These are phyloP conservation scores for Chlorella sp. DNA, from an alignment of 139 green algal genomes.

Conservation along the genomic window DNA sequence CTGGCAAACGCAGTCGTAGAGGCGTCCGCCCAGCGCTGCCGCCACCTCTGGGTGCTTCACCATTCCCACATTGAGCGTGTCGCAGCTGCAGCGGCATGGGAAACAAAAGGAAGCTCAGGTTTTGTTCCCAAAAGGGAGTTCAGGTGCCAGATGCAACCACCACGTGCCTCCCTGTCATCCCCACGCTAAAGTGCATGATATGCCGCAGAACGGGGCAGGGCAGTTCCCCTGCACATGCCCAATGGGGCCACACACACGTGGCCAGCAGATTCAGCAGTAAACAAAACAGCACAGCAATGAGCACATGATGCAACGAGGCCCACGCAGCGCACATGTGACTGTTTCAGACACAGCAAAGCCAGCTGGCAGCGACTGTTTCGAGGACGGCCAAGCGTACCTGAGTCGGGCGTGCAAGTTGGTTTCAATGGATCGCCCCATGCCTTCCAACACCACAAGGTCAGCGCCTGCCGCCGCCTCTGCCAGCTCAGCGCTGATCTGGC, in stretches of 20 bases:
- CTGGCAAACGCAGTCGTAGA: conserved; percentile 90
- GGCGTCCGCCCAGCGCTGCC: conserved; percentile 64
- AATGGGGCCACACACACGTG: too few species aligned
- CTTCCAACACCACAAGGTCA: conserved; percentile 92
- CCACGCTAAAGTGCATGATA: not conserved
- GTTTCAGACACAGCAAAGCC: too few species aligned
- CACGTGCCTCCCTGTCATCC: too few species aligned
- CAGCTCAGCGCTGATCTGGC: conserved; percentile 75
- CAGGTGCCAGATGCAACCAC: not conserved
- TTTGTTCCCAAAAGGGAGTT: not conserved
- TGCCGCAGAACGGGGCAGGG: not conserved
- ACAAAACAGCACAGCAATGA: too few species aligned
- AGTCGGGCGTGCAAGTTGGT: conserved; percentile 89
- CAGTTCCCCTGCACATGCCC: too few species aligned
- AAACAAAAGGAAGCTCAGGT: not conserved
- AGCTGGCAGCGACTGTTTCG: not conserved
- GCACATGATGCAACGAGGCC: too few species aligned
- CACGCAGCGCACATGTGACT: too few species aligned
- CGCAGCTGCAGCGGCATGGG: conserved; percentile 19
- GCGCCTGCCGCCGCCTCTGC: conserved; percentile 65
- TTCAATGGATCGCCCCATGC: conserved; percentile 93
- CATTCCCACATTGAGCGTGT: conserved; percentile 77
- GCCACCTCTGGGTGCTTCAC: conserved; percentile 91
- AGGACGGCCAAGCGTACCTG: conserved; percentile 47
- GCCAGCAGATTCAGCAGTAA: too few species aligned